Percentiles rank a stretch among this genome's conserved stretches.
Conservation (phyloP, 1,284 basidiomycete genomes). For the Psilocybe mexicana region DNA sequence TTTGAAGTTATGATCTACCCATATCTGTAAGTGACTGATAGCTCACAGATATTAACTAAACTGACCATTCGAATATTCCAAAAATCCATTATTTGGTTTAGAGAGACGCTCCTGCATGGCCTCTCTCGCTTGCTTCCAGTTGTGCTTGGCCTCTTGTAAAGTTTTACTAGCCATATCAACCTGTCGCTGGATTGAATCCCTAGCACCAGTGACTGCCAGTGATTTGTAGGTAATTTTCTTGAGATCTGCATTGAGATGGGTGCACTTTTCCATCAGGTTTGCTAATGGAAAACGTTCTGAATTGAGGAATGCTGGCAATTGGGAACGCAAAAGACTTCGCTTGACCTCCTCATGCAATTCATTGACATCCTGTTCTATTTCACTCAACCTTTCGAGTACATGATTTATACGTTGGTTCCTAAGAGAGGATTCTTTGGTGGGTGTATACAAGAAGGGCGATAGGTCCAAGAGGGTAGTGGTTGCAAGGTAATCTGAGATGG, state of each 20-base stretch:
- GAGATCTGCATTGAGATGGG: background rate
- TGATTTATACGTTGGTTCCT: background rate
- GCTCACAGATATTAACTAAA: background rate
- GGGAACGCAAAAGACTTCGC: background rate
- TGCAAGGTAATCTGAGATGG: background rate
- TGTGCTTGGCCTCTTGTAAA: background rate
- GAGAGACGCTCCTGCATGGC: background rate
- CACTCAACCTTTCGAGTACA: background rate
- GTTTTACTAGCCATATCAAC: background rate
- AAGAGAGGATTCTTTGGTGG: background rate
- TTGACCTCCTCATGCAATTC: background rate
- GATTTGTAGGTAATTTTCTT: background rate
- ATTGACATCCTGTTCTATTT: background rate
- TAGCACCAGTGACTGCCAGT: background rate
- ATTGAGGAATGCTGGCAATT: background rate
- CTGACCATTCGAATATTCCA: background rate
- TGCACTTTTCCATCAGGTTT: background rate
- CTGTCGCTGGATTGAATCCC: background rate
- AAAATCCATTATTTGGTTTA: background rate
- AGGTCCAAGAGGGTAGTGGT: background rate
- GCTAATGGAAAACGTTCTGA: background rate
- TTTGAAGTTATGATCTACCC: slow-evolving; percentile 17
- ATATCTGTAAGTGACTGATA: background rate
- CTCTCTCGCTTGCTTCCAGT: background rate
- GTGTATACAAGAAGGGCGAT: background rate